phyloP scores from a whole-genome alignment of 2,329 filamentous ascomycete genomes.

The Penicillium sp. region DNA sequence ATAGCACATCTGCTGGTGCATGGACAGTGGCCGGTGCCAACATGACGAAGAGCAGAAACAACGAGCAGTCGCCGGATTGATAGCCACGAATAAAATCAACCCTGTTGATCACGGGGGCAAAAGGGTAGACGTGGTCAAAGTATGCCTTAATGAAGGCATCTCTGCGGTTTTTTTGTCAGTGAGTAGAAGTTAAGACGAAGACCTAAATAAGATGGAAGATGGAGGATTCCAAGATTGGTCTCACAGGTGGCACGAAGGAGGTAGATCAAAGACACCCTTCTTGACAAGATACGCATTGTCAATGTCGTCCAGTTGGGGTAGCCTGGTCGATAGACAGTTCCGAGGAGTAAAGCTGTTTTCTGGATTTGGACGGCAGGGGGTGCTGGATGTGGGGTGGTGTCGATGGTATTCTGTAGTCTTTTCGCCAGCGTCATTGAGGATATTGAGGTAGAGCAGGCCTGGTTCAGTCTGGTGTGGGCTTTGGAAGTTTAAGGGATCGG shows the following conservation, averaged over 20 bases:
- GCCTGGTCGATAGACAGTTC: conserved; percentile 1
- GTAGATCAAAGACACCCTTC: conserved; percentile 5
- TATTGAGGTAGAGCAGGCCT: conserved; percentile 4
- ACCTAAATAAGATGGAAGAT: no score
- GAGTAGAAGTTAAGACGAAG: no score
- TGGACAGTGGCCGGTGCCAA: conserved; percentile 1
- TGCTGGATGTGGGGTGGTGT: background rate
- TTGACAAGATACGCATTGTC: conserved; percentile 4
- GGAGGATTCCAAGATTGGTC: background rate
- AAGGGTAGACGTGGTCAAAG: conserved; percentile 1
- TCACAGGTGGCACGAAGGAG: background rate
- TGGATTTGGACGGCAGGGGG: background rate
- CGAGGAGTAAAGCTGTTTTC: conserved; percentile 1
- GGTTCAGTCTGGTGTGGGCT: background rate
- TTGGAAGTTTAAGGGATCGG: background rate
- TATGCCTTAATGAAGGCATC: background rate
- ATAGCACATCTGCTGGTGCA: conserved; percentile 1
- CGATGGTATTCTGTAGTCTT: background rate
- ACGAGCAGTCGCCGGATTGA: conserved; percentile 1
- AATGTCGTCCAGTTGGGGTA: conserved; percentile 2
- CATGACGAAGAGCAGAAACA: background rate
- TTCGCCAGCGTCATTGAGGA: conserved; percentile 1
- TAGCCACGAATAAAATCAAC: conserved; percentile 1
- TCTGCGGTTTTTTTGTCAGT: no score
- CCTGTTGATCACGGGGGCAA: conserved; percentile 1